Evolutionary conservation across 1,139 yeast genomes (phyloP).

Genomic region (Candida sojae): DNA sequence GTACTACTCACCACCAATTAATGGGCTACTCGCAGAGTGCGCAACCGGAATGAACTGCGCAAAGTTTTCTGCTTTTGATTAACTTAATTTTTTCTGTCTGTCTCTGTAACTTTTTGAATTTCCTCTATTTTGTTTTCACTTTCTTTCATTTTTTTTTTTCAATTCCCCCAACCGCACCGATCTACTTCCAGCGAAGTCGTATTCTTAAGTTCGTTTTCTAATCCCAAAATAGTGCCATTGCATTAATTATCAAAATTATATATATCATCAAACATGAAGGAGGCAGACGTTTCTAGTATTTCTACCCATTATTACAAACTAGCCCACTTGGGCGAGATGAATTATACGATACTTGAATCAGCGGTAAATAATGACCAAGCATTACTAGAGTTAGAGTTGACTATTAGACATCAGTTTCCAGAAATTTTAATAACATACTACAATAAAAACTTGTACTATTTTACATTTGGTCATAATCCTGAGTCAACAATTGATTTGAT

Average conservation of each 20-base stretch:
- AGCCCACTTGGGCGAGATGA: conserved; percentile 37
- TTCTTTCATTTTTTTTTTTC: neutral
- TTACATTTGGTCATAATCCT: conserved; percentile 42
- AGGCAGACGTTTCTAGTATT: conserved; percentile 27
- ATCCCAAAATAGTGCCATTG: too few species aligned
- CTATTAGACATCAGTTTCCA: conserved; percentile 53
- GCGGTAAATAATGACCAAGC: conserved; percentile 35
- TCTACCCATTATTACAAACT: conserved; percentile 44
- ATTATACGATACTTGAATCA: conserved; percentile 36
- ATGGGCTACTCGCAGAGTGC: neutral
- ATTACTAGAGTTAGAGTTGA: conserved; percentile 61
- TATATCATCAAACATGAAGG: conserved; percentile 14
- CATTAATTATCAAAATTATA: conserved; percentile 4
- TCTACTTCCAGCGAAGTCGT: neutral
- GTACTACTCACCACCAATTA: too few species aligned
- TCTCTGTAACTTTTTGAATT: neutral
- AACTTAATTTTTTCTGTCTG: neutral
- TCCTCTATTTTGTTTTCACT: neutral
- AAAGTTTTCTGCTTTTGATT: neutral
- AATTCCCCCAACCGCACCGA: neutral
- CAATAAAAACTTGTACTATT: conserved; percentile 63
- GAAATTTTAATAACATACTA: conserved; percentile 57
- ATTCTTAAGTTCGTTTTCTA: neutral
- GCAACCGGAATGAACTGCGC: neutral
- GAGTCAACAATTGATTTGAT: conserved; percentile 28